Evolutionary conservation across 169 alveolate species (phyloP).

Genomic region (Amoebophrya sp.): DNA sequence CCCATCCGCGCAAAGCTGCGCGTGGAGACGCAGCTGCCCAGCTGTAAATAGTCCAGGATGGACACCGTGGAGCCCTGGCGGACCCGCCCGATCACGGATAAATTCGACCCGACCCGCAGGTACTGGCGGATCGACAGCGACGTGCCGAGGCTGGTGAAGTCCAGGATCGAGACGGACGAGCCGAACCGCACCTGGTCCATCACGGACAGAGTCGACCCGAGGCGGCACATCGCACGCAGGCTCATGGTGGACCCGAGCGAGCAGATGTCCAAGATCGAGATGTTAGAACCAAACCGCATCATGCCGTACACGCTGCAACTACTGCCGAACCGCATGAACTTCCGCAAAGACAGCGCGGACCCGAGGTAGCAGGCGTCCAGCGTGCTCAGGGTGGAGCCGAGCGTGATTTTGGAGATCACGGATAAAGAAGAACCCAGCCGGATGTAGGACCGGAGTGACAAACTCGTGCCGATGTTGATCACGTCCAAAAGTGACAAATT

Average conservation of each 20-base stretch:
- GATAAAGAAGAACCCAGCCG: background rate
- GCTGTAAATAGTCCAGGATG: background rate
- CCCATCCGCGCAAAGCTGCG: conserved; percentile 27
- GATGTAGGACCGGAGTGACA: conserved; percentile 25
- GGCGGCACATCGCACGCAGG: background rate
- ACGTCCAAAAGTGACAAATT: background rate
- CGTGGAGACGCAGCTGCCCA: conserved; percentile 4
- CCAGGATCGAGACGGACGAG: background rate
- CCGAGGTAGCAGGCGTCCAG: conserved; percentile 7
- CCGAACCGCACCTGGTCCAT: background rate
- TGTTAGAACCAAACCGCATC: background rate
- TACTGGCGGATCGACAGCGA: conserved; percentile 26
- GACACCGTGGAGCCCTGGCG: background rate
- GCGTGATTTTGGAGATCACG: background rate
- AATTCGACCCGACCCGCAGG: background rate
- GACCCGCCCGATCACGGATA: conserved; percentile 9
- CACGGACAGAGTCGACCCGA: background rate
- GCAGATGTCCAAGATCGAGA: background rate
- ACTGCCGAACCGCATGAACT: conserved; percentile 26
- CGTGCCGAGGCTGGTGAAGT: background rate
- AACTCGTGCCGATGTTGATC: conserved; percentile 11
- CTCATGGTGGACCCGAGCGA: background rate
- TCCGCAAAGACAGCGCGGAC: conserved; percentile 1
- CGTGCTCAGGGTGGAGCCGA: background rate
- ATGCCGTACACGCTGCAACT: background rate